These are phyloP conservation scores for Trebouxia gelatinosa DNA, from an alignment of 163 green algal genomes.

Conservation along the genomic window DNA sequence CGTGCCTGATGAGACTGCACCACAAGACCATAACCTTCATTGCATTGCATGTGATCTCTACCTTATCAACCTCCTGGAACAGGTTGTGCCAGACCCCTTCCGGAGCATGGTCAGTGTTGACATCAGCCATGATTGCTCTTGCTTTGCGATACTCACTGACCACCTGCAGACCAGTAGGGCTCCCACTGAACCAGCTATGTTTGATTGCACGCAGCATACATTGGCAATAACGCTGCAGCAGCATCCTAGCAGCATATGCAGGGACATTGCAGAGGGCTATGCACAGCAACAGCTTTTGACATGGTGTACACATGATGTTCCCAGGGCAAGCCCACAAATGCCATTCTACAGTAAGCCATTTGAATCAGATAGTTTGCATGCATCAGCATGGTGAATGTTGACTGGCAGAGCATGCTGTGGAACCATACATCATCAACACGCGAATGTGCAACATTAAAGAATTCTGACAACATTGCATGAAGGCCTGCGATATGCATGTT, in stretches of 20 bases:
- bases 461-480: not conserved
- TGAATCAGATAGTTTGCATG: too few relatives aligned
- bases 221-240: not conserved
- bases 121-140: slow-evolving; percentile 51
- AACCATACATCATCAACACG: not conserved
- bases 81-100: slow-evolving; percentile 58
- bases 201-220: not conserved
- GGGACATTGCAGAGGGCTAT: not conserved
- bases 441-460: not conserved
- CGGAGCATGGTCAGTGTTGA: not conserved
- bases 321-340: not conserved
- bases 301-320: not conserved
- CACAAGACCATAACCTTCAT: not conserved
- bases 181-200: slow-evolving; percentile 18
- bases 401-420: not conserved
- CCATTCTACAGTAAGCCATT: not conserved
- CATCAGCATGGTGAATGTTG: too few relatives aligned
- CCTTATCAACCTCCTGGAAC: slow-evolving; percentile 66
- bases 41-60: slow-evolving; percentile 1
- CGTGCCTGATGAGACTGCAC: not conserved
- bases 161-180: slow-evolving; percentile 41
- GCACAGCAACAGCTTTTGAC: too few relatives aligned
- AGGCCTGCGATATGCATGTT: not conserved
- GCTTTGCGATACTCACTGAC: slow-evolving; percentile 60
- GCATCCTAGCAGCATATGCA: not conserved